These are phyloP conservation scores for Flaveria linearis DNA, from an alignment of 129 eudicot genomes.

Conservation along the genomic window DNA sequence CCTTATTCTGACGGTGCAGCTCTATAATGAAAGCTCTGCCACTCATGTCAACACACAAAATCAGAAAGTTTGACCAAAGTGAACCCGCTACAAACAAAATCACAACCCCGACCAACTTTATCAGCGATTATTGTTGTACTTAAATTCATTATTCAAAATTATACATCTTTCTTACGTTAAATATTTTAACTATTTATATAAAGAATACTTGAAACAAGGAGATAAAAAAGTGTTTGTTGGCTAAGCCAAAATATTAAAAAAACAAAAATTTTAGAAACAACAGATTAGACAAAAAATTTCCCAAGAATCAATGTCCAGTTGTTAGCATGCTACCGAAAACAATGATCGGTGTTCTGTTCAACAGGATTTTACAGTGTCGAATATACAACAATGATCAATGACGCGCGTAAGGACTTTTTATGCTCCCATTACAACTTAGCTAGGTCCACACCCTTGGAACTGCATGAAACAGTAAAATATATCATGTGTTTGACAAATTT, in stretches of 20 bases:
- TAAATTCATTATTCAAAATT: background rate
- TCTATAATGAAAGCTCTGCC: constrained; percentile 4
- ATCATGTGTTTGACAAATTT: too few relatives aligned
- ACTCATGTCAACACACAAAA: background rate
- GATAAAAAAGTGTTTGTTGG: too few relatives aligned
- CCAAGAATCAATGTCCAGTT: background rate
- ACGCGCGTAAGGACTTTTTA: constrained; percentile 6
- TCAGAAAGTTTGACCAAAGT: constrained; percentile 12
- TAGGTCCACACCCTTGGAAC: constrained; percentile 45
- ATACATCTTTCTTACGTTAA: background rate
- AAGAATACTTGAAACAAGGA: background rate
- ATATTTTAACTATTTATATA: background rate
- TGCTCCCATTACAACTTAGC: constrained; percentile 28
- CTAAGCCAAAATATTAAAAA: background rate
- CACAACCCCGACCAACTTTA: too few relatives aligned
- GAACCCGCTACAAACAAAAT: constrained; percentile 2
- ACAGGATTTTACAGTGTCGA: background rate
- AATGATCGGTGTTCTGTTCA: too few relatives aligned
- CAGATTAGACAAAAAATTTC: background rate
- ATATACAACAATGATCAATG: constrained; percentile 20
- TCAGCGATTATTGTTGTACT: too few relatives aligned
- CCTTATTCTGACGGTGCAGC: constrained; percentile 19
- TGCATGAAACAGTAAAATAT: constrained; percentile 27
- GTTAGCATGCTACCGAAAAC: too few relatives aligned
- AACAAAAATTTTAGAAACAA: background rate